Evolutionary conservation across 306 rosid genomes (phyloP), one percentile per base, ranked within the genome.

Genomic region (Fagus sylvatica): DNA sequence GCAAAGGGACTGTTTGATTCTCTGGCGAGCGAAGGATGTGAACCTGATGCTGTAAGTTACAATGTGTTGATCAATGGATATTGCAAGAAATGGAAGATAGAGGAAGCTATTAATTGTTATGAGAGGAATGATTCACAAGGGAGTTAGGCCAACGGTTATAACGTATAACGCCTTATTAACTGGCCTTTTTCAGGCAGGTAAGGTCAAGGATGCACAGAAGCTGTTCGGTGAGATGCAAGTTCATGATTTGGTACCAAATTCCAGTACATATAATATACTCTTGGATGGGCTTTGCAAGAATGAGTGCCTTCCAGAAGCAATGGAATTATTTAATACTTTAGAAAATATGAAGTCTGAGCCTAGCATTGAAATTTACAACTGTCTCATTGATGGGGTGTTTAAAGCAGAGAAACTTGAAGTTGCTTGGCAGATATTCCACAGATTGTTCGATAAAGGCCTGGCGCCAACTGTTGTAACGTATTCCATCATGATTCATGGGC

Each of bases 241-340:
- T 81, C 79, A 80, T 77, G 79, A 73, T 17, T 9, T 78, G 16
- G 60, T 48, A 32, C 84, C 83, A 0, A 7, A 76, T 72, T 77
- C 75, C 69, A 39, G 32, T 19, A 82, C 86, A 1, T 83, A 78
- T 74, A 53, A 13, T 22, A 78, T 66, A 51, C 33, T 73, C 59
- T n/a, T 86, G 33, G 77, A 78, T 53, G 85, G 90, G 62, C 84
- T 86, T 65, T 89, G 89, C 80, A 80, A 84, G 78, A 84, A 84
- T 42, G 65, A 71, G 22, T 46, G 56, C 62, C 17, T 78, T 65
- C 30, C 67, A 28, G 84, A 88, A 80, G 88, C 88, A 32, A 73
- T 77, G 80, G 84, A 82, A 57, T 12, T 79, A 30, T 84, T 84
- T 80, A 79, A 3, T 42, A 66, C 41, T 60, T 41, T 78, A 59